phyloP scores from a whole-genome alignment of 176 grass and related monocot species.

The Oryza australiensis region DNA sequence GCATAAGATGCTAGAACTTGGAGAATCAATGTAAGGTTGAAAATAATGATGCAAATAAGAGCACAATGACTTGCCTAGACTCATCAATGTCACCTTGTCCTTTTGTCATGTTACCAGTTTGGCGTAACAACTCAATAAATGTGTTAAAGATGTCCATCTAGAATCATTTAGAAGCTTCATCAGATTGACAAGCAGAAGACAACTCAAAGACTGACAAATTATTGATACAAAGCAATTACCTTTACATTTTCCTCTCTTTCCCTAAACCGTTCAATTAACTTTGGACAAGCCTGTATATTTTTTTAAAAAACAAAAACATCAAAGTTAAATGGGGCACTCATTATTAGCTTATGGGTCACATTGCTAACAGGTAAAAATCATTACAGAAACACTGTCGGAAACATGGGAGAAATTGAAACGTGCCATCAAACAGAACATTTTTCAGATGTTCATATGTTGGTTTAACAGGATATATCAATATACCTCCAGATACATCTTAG shows the following conservation, averaged over 20 bases:
- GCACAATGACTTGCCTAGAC: conserved; percentile 50
- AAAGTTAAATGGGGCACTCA: neutral
- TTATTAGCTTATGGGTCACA: conserved; percentile 2
- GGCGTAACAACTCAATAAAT: conserved; percentile 93
- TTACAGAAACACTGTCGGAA: neutral
- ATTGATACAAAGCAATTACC: conserved; percentile 44
- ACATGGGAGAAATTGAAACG: neutral
- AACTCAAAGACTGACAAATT: conserved; percentile 6
- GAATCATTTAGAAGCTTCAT: conserved; percentile 39
- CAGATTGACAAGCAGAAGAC: conserved; percentile 34
- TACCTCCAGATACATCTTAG: conserved; percentile 85
- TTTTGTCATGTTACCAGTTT: conserved; percentile 93
- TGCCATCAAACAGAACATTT: conserved; percentile 9
- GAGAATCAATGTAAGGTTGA: neutral
- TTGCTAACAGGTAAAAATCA: neutral
- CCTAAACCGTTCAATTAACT: conserved; percentile 90
- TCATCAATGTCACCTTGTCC: conserved; percentile 94
- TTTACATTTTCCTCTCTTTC: conserved; percentile 99
- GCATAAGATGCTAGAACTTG: neutral
- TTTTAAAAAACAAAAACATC: conserved; percentile 20
- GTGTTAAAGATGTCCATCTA: conserved; percentile 99
- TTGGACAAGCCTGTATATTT: conserved; percentile 82
- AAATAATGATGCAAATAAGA: neutral
- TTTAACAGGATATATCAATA: conserved; percentile 12
- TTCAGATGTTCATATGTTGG: neutral